Base-by-base conservation (phyloP, 2,329 filamentous ascomycete genomes). In the Escovopsis weberi region DNA sequence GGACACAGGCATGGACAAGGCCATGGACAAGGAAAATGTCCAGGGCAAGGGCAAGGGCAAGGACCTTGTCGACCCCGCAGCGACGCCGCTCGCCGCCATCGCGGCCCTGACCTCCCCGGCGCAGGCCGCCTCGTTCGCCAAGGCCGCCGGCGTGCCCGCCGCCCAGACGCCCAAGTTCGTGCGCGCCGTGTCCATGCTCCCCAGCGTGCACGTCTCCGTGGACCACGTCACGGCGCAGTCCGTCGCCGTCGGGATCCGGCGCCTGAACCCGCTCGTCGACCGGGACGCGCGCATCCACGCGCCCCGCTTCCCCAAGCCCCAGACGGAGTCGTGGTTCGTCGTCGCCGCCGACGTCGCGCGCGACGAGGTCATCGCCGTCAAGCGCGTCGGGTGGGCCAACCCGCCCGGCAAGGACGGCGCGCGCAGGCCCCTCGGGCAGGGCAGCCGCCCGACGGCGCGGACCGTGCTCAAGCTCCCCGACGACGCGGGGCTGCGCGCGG, bases 271-370 rank as follows among this genome's bases (percentile, higher is more conserved):
- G 1, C 61, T 81, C 4, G 66, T 68, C 11, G 74, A 82, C 55
- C 65, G 70, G 8, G 82, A 87, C 2, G 79, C 75, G 39, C 75
- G 82, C 47, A 82, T 95, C 56, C 94, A 81, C 53, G 86, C 91
- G 0, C 89, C 93, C 3, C 74, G 75, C 19, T 96, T 94, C 63
- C 89, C 89, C 1, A 98, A 98, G 62, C 79, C 87, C 12, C 91
- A 98, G 61, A 91, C 79, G 0, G 91, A 98, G 56, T 88, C 88
- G 0, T 96, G 81, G 74, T 96, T 98, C 60, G 75, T 91, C 12
- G 57, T 96, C 19, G 72, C 94, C 0, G 80, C 78, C 6, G 78
- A 83, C 51, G 54, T 74, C 2, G 66, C 66, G 1, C 72, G 64
- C 6, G 85, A 89, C 45, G 85, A 95, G 51, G 71, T 96, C 34